phyloP scores from a whole-genome alignment of 441 rosid species.

The Adansonia rubrostipa region DNA sequence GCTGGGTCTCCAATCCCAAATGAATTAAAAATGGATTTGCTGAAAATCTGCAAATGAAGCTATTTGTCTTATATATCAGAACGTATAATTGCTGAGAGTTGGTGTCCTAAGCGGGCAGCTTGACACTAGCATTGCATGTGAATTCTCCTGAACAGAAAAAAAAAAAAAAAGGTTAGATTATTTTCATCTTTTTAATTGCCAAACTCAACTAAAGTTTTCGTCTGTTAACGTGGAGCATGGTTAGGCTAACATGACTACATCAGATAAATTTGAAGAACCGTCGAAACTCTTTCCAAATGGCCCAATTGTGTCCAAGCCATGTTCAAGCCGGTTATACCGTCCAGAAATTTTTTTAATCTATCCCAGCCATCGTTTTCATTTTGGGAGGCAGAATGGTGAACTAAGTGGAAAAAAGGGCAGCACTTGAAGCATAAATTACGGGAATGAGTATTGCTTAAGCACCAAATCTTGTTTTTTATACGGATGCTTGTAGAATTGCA shows the following conservation, averaged over 20 bases:
- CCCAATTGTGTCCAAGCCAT: neutral
- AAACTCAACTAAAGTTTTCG: conserved; percentile 10
- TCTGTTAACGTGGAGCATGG: conserved; percentile 3
- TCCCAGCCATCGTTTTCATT: no score
- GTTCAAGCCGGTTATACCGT: neutral
- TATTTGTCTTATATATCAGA: neutral
- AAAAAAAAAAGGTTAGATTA: neutral
- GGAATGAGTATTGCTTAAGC: no score
- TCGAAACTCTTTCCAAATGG: conserved; percentile 10
- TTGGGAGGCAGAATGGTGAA: no score
- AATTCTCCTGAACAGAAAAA: neutral
- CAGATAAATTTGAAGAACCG: neutral
- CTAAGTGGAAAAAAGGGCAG: no score
- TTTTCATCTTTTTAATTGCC: neutral
- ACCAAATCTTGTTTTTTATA: neutral
- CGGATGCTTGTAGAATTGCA: neutral
- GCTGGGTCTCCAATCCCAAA: no score
- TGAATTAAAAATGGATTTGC: no score
- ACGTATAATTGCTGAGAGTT: no score
- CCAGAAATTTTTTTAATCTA: neutral
- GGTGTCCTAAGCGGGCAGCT: conserved; percentile 1
- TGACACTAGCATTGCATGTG: conserved; percentile 5
- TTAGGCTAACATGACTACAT: conserved; percentile 9
- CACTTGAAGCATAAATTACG: no score
- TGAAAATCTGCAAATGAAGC: no score